These are phyloP conservation scores for Globisporangium middletonii DNA, from an alignment of 352 stramenopile genomes.

Conservation along the genomic window DNA sequence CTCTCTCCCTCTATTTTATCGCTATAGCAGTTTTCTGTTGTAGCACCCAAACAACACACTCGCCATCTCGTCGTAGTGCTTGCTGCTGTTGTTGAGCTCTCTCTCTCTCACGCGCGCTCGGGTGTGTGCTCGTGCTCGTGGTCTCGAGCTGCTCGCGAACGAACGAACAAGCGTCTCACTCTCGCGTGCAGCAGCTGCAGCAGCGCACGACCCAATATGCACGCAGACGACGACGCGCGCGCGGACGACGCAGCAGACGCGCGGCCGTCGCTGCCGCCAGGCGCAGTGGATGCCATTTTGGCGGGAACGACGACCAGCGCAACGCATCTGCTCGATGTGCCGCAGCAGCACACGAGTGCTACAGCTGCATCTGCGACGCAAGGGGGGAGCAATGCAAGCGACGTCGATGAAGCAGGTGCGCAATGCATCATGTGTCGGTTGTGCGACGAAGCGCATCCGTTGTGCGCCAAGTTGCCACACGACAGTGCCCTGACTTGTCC, in stretches of 20 bases:
- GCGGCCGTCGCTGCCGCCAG: not conserved
- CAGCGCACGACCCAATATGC: not conserved
- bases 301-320: not conserved
- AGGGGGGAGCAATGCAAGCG: slow-evolving; percentile 4
- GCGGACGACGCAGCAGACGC: slow-evolving; percentile 3
- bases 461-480: not conserved
- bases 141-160: too few species aligned
- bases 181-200: too few species aligned
- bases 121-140: too few species aligned
- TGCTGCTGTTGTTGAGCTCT: too few species aligned
- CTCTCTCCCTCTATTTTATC: too few species aligned
- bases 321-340: too few species aligned
- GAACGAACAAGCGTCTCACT: not conserved
- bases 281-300: not conserved
- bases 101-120: too few species aligned
- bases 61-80: too few species aligned
- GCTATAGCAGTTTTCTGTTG: too few species aligned
- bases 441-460: not conserved
- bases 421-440: not conserved
- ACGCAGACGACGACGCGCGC: slow-evolving; percentile 6
- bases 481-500: not conserved
- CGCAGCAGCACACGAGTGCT: not conserved
- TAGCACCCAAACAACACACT: too few species aligned
- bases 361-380: not conserved
- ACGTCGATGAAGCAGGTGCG: slow-evolving; percentile 12